Conservation (phyloP, 495 filamentous ascomycete species). For the Halenospora varia region DNA sequence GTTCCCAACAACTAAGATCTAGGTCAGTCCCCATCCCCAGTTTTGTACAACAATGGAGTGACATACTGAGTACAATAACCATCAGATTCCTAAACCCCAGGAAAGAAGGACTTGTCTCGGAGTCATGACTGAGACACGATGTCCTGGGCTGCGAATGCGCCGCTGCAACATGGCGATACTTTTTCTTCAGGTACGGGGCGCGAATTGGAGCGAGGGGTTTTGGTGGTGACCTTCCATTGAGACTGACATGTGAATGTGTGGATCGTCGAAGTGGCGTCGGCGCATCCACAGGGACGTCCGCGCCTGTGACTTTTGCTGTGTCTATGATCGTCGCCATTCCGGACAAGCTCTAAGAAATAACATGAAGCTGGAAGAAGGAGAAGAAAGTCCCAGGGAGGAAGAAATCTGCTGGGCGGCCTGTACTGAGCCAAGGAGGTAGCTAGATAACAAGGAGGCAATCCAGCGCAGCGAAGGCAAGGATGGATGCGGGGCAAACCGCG, state of each 20-base stretch:
- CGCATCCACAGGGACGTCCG: slow-evolving; percentile 2
- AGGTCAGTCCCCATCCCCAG: slow-evolving; percentile 25
- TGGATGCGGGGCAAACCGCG: background rate
- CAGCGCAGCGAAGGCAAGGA: background rate
- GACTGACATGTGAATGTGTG: slow-evolving; percentile 23
- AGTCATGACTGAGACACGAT: slow-evolving; percentile 83
- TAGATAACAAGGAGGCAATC: background rate
- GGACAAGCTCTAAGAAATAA: background rate
- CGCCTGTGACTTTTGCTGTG: slow-evolving; percentile 18
- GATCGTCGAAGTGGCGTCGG: slow-evolving; percentile 16
- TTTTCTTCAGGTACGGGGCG: slow-evolving; percentile 27
- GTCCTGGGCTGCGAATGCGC: slow-evolving; percentile 67
- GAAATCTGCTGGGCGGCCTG: background rate
- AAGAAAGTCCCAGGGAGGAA: background rate
- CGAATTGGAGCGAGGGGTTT: slow-evolving; percentile 22
- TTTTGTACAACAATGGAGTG: background rate
- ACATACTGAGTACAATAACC: slow-evolving; percentile 82
- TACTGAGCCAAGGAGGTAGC: slow-evolving; percentile 4
- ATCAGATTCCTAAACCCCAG: slow-evolving; percentile 93
- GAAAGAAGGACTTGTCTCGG: slow-evolving; percentile 71
- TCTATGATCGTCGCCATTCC: slow-evolving; percentile 14
- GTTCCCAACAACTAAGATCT: slow-evolving; percentile 71
- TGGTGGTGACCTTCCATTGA: slow-evolving; percentile 10
- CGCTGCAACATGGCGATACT: slow-evolving; percentile 86
- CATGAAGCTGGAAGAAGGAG: background rate